Evolutionary conservation across 2,329 filamentous ascomycete species (phyloP), one percentile per base, ranked within the genome.

Genomic region (Colletotrichum gigasporum): DNA sequence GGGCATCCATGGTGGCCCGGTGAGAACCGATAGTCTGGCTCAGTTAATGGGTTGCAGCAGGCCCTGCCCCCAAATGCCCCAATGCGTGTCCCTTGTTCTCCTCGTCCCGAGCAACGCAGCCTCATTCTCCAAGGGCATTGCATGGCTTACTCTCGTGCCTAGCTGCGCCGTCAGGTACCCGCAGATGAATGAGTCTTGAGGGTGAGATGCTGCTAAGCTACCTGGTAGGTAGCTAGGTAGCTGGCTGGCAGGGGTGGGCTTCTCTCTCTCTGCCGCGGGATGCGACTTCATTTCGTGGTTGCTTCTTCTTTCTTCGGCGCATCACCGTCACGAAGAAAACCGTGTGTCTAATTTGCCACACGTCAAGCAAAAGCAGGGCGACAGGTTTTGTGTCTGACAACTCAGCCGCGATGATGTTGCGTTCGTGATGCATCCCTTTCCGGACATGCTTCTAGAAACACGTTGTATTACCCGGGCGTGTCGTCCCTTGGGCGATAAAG

Each of bases 1-100:
- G 48, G n/a, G n/a, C n/a, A n/a, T n/a, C n/a, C n/a, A 39, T 56
- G 41, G 41, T 34, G 41, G 24, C 35, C 24, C 61, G 26, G 55
- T 53, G 47, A 54, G 30, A 60, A 64, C 54, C 55, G 55, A 54
- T 42, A 28, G 47, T 48, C 34, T 47, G 60, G 55, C 30, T 41
- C 57, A 26, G 35, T n/a, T 59, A 32, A 52, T 53, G 18, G n/a
- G 35, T 20, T 11, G 6, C 37, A 20, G 20, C 7, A 11, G 45
- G 35, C 16, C 16, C 7, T 39, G 11, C 14, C 35, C 35, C 35
- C 12, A 39, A n/a, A 18, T 4, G 22, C 39, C 53, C 39, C 0
- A 47, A 45, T 37, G 12, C 53, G 28, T 39, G 12, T 20, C 35
- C 32, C 41, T n/a, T 22, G 26, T 42, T 16, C n/a, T 16, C 10